Base-by-base conservation (phyloP, 768 basidiomycete species). In the Mycena galopus region DNA sequence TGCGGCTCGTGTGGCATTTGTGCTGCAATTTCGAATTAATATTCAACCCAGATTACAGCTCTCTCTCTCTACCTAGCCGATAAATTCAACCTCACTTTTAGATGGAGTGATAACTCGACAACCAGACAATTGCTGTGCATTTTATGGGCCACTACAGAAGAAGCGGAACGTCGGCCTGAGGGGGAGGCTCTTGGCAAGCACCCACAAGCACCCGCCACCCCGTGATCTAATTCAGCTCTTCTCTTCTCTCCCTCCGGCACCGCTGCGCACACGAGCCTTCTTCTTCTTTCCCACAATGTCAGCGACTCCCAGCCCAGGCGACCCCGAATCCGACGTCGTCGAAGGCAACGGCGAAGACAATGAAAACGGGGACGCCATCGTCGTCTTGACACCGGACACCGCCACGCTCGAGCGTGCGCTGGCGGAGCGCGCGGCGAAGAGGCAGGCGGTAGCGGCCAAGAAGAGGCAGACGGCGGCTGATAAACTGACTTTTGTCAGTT, bases 311-410 rank as follows among this genome's bases (percentile, higher is more conserved):
- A 71, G 57, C 63, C 69, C 71, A 30, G 65, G 12, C 30, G 59
- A 60, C 39, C 56, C 58, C 19, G 21, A 32, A 9, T 19, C 30
- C 55, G 55, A 57, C 12, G 19, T 33, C 19, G 55, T n/a, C n/a
- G n/a, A n/a, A 57, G 4, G 29, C 19, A n/a, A n/a, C 30, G 32
- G 30, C 21, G 55, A 57, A 6, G 71, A 67, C 57, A 61, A 39
- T 19, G 71, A 67, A 44, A 61, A 39, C 23, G 60, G n/a, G 19
- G 72, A 73, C 63, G 72, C 64, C n/a, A 69, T 68, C 47, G 72
- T 73, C 67, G 72, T 73, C 72, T 65, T 73, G 72, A 73, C 72
- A 65, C 53, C 72, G 19, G 73, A 74, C 69, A 65, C 65, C 55
- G 73, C 69, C 69, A 67, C 73, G 33, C 51, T 59, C 10, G 73